Evolutionary conservation across 371 early-diverging fungal genomes (phyloP), one percentile per base, ranked within the genome.

Genomic region (Rhizopus delemar): DNA sequence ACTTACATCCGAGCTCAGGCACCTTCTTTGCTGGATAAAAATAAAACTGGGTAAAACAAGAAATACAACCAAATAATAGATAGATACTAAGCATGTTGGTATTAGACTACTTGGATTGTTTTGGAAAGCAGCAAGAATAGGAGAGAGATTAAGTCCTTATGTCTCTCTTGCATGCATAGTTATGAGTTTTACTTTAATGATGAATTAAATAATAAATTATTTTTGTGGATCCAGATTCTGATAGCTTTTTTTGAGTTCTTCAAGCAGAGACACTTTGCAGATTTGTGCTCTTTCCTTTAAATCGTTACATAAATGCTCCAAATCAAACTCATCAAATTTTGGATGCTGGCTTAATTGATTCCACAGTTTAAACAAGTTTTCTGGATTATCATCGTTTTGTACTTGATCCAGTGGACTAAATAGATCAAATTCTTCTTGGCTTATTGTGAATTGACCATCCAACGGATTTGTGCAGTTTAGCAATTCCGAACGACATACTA

Each of bases 61-160:
- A 13, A 33, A 22, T 6, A 32, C 2, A 7, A 15, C 16, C 3
- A 41, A 11, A 11, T 51, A 33, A 51, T 33, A 6, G 16, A 31
- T 43, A 45, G 16, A 4, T 34, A 0, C 22, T 22, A 22, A 22
- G 28, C 11, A 9, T 7, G 9, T 39, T 39, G 8, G 8, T 2
- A 28, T 51, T 63, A 89, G 93, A 16, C 59, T 93, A 4, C 71
- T 89, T 49, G 94, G 95, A 13, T 71, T 95, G 45, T 89, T 94
- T 59, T 96, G 95, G 95, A 96, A 96, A 68, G 85, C 87, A 12
- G 92, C 95, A 33, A 82, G 95, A 63, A 88, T 96, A 81, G 92
- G 94, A 4, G 94, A 94, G 68, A 86, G 94, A 34, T 75, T 94
- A 51, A 89, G 89, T 53, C 93, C 93, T 32, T 94, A 93, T 56